phyloP scores from a whole-genome alignment of 805 yeast genomes.

The Saccharomycopsis sp. region DNA sequence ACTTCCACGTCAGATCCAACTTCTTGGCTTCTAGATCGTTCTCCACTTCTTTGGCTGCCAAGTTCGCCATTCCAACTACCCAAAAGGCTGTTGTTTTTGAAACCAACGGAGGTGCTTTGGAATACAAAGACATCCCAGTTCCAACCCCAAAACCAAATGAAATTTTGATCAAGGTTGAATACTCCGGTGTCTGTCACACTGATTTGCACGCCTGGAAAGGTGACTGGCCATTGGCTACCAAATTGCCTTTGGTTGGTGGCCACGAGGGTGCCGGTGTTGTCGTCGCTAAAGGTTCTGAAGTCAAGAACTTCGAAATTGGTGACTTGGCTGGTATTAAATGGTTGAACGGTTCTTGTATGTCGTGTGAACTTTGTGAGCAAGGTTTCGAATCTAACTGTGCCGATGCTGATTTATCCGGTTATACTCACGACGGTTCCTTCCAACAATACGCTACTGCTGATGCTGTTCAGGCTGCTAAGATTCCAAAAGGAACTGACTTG shows the following conservation, averaged over 20 bases:
- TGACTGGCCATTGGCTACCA: slow-evolving; percentile 55
- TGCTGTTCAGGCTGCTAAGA: slow-evolving; percentile 77
- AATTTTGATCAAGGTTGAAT: slow-evolving; percentile 49
- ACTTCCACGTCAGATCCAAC: not conserved
- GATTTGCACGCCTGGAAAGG: slow-evolving; percentile 66
- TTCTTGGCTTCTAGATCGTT: not conserved
- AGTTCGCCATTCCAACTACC: slow-evolving; percentile 36
- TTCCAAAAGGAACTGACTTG: slow-evolving; percentile 66
- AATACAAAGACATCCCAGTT: slow-evolving; percentile 47
- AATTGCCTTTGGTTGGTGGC: slow-evolving; percentile 58
- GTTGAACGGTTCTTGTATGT: slow-evolving; percentile 56
- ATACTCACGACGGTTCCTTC: slow-evolving; percentile 66
- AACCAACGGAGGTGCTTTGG: slow-evolving; percentile 41
- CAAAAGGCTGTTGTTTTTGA: slow-evolving; percentile 51
- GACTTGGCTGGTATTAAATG: slow-evolving; percentile 60
- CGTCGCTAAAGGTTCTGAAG: slow-evolving; percentile 52
- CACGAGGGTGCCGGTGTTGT: slow-evolving; percentile 67
- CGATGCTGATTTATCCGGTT: slow-evolving; percentile 46
- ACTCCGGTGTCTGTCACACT: slow-evolving; percentile 63
- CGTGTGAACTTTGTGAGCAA: slow-evolving; percentile 51
- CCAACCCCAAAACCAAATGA: slow-evolving; percentile 54
- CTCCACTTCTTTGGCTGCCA: slow-evolving; percentile 2
- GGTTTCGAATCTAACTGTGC: slow-evolving; percentile 52
- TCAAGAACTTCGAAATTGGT: slow-evolving; percentile 49
- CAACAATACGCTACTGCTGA: slow-evolving; percentile 86